Evolutionary conservation across 2,329 filamentous ascomycete species (phyloP), one percentile per base, ranked within the genome.

Genomic region (Colletotrichum musicola): DNA sequence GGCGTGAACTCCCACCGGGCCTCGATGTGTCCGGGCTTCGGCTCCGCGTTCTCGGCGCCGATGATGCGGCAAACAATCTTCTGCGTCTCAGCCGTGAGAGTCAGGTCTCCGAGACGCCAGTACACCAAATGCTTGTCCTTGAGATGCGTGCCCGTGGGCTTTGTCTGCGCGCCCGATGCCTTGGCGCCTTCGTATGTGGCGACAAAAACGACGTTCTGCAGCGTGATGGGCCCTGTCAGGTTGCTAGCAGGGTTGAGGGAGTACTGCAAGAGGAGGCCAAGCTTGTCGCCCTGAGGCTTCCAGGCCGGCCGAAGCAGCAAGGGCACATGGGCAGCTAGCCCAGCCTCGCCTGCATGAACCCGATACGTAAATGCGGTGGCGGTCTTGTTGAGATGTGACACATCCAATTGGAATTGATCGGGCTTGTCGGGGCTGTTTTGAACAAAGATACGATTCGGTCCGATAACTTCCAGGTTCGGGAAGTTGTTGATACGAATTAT

Each of bases 331-430:
- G 82, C 76, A 6, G 80, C 81, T 5, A 86, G 79, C 2, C 79
- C 71, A 1, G 80, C 71, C 18, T 88, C 84, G 38, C 94, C 90
- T 35, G 93, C 81, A 73, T 96, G 93, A 12, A 98, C 85, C 75
- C 95, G 93, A 79, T 98, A 99, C 68, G 96, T 97, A 83, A 99
- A 98, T 7, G 92, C 95, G 6, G 95, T 90, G 0, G 91, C 88
- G 1, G 93, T 91, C 74, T 91, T 89, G 73, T 90, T 85, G 70
- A 98, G 87, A 76, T 91, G 89, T 14, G 89, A 85, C 6, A 96
- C 81, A 70, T 95, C 89, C 38, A 99, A 83, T 0, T 84, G 88
- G 80, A 97, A 99, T 76, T 95, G 91, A 67, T 97, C 95, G 4
- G 92, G 87, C 66, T 88, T 90, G 10, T 91, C 89, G 1, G 85